Conservation (phyloP, 2,329 filamentous ascomycete genomes). For the Chaetomium sp. region DNA sequence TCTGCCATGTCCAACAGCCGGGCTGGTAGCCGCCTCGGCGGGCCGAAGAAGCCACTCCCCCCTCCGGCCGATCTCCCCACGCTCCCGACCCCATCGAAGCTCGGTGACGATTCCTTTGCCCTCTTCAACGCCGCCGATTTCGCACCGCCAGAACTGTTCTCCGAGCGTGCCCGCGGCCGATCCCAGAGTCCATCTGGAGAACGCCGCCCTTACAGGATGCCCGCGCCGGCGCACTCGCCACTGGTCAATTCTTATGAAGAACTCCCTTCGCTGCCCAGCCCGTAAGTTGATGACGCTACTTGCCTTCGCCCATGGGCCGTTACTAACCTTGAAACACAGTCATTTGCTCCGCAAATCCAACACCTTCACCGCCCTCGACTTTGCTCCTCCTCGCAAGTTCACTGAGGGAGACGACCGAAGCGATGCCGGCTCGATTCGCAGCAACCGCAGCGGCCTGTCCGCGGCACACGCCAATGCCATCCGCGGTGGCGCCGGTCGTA, state of each 20-base stretch:
- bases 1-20: slow-evolving; percentile 26
- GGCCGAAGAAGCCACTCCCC: slow-evolving; percentile 46
- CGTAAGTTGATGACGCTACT: slow-evolving; percentile 53
- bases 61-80: slow-evolving; percentile 68
- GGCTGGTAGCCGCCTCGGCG: slow-evolving; percentile 36
- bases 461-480: slow-evolving; percentile 62
- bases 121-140: slow-evolving; percentile 69
- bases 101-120: slow-evolving; percentile 75
- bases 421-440: slow-evolving; percentile 61
- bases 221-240: slow-evolving; percentile 67
- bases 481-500: slow-evolving; percentile 74
- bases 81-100: slow-evolving; percentile 77
- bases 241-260: slow-evolving; percentile 82
- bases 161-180: slow-evolving; percentile 63
- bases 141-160: slow-evolving; percentile 65
- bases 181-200: slow-evolving; percentile 59
- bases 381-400: slow-evolving; percentile 71
- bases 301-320: background rate
- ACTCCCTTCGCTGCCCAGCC: slow-evolving; percentile 76
- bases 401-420: slow-evolving; percentile 55
- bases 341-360: slow-evolving; percentile 69
- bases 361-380: slow-evolving; percentile 74
- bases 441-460: slow-evolving; percentile 74
- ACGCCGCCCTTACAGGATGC: slow-evolving; percentile 66
- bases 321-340: slow-evolving; percentile 34